Base-by-base conservation (phyloP, 805 yeast genomes). In the Starmerella stellata region DNA sequence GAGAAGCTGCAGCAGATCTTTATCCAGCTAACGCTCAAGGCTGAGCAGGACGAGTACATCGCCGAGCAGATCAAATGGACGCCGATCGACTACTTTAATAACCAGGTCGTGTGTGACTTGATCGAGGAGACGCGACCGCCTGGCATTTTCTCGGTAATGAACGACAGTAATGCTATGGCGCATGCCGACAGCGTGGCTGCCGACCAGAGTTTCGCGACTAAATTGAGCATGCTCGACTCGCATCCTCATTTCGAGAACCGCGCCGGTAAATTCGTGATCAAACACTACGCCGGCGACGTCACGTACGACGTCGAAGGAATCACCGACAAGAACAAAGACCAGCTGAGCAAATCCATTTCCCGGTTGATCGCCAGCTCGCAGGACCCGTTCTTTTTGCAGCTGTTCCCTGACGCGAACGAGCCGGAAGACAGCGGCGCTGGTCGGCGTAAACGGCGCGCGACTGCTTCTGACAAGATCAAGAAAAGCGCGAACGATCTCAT, bases 201-300 rank as follows among this genome's bases (percentile, higher is more conserved):
- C 2, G 99, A 90, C 58, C 94, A 83, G 61, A 80, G 92, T 1
- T 90, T 90, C 59, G 78, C 90, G 15, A 94, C 82, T 64, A 71
- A 95, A 60, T 66, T 90, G 52, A 79, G 82, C 49, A 68, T 80
- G 73, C 79, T 90, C 42, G 65, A 83, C 5, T 59, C 69, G 18
- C 85, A 83, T 57, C 77, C 80, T 19, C 92, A 90, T 57, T 83
- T 90, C 55, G 95, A 85, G 52, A 70, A 79, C 51, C 74, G 98
- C 54, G 75, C 79, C 45, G 70, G 75, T 25, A 87, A 90, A 57
- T 90, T 90, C 49, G 63, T 90, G 39, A 73, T 90, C 53, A 85
- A 81, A 61, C 99, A 90, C 61, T 90, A 90, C 62, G 99, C 99
- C 18, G 98, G 98, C 55, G 98, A 90, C 62, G 99, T 90, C 35